phyloP scores from a whole-genome alignment of 352 stramenopile genomes.

The Globisporangium middletonii region DNA sequence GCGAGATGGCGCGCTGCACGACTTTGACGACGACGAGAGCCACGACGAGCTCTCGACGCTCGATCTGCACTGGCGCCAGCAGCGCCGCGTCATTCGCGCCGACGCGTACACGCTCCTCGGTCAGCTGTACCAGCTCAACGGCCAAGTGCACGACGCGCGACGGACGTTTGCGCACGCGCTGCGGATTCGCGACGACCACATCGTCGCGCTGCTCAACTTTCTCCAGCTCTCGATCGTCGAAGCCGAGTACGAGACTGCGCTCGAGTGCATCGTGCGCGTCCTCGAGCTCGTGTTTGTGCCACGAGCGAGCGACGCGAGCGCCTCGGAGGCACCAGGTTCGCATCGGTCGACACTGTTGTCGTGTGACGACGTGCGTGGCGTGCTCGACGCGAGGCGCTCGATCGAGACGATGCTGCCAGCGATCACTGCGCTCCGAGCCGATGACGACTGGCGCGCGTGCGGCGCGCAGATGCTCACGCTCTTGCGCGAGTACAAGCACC shows the following conservation, averaged over 20 bases:
- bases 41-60: slow-evolving; percentile 8
- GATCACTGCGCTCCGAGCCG: slow-evolving; percentile 1
- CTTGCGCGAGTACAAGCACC: slow-evolving; percentile 30
- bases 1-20: not conserved
- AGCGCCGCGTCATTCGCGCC: slow-evolving; percentile 31
- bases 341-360: not conserved
- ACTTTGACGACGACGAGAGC: slow-evolving; percentile 16
- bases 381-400: slow-evolving; percentile 26
- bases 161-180: slow-evolving; percentile 23
- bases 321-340: too few species aligned
- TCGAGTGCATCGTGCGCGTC: slow-evolving; percentile 27
- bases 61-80: slow-evolving; percentile 19
- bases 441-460: slow-evolving; percentile 7
- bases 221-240: slow-evolving; percentile 30
- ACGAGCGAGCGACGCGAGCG: not conserved
- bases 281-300: slow-evolving; percentile 19
- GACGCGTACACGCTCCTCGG: slow-evolving; percentile 36
- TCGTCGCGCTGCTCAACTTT: slow-evolving; percentile 38
- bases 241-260: slow-evolving; percentile 30
- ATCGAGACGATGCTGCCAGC: slow-evolving; percentile 20
- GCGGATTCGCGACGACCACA: slow-evolving; percentile 29
- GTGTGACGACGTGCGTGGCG: not conserved
- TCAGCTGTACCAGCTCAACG: slow-evolving; percentile 30
- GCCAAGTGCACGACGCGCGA: slow-evolving; percentile 19
- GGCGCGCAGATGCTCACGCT: slow-evolving; percentile 20